Conservation (phyloP, 345 rosid genomes). For the Euphorbia tirucalli region DNA sequence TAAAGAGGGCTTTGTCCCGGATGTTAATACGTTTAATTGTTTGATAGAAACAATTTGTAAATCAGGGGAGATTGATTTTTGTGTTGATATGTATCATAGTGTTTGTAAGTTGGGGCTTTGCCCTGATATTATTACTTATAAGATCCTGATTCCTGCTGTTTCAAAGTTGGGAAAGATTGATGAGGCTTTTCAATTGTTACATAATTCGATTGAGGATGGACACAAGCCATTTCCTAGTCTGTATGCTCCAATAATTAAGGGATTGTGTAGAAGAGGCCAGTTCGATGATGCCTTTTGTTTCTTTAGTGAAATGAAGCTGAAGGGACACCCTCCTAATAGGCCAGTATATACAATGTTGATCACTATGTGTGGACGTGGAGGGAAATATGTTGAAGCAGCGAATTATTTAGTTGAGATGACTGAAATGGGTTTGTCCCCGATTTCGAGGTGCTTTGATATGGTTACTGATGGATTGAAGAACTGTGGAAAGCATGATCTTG, state of each 20-base stretch:
- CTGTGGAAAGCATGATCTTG: constrained; percentile 84
- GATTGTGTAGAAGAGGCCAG: constrained; percentile 68
- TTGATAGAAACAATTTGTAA: constrained; percentile 57
- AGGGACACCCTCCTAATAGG: constrained; percentile 84
- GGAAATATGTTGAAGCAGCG: constrained; percentile 73
- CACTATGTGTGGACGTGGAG: constrained; percentile 88
- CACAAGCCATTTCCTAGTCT: constrained; percentile 86
- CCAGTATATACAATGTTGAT: constrained; percentile 91
- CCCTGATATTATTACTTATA: constrained; percentile 64
- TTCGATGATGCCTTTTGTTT: constrained; percentile 87
- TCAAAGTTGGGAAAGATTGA: constrained; percentile 77
- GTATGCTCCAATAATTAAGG: constrained; percentile 84
- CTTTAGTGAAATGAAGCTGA: constrained; percentile 82
- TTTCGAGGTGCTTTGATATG: constrained; percentile 86
- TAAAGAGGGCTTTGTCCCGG: constrained; percentile 65
- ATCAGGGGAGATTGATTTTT: constrained; percentile 70
- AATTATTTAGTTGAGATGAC: constrained; percentile 89
- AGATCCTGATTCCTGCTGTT: constrained; percentile 77
- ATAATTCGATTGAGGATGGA: constrained; percentile 72
- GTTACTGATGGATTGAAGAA: constrained; percentile 86
- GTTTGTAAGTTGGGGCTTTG: constrained; percentile 66
- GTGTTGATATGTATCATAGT: constrained; percentile 61
- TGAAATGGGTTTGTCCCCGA: constrained; percentile 76
- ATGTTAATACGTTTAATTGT: constrained; percentile 60
- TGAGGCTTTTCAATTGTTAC: constrained; percentile 67